phyloP scores from a whole-genome alignment of 2,329 filamentous ascomycete genomes.

The Mariannaea elegans region DNA sequence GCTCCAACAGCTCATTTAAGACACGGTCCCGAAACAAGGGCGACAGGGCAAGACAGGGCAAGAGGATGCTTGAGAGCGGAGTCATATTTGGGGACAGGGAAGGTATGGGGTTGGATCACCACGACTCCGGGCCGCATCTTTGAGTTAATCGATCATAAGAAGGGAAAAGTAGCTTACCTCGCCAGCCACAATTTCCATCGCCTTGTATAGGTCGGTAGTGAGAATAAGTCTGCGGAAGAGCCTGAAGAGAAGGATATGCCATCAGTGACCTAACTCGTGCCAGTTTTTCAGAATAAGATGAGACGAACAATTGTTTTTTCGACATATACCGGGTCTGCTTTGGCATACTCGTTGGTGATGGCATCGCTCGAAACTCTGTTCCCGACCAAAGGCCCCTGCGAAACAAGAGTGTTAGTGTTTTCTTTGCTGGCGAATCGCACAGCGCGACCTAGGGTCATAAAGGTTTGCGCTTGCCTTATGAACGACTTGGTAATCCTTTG shows the following conservation, averaged over 20 bases:
- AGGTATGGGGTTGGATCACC: conserved; percentile 10
- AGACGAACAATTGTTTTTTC: conserved; percentile 83
- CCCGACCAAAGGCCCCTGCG: conserved; percentile 84
- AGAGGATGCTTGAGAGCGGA: conserved; percentile 19
- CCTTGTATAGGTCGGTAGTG: conserved; percentile 89
- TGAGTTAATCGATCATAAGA: conserved; percentile 9
- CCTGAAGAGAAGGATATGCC: conserved; percentile 55
- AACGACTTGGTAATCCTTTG: conserved; percentile 66
- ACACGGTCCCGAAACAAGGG: conserved; percentile 27
- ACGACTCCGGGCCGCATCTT: conserved; percentile 4
- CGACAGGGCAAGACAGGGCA: conserved; percentile 25
- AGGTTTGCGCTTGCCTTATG: conserved; percentile 56
- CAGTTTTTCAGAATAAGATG: conserved; percentile 13
- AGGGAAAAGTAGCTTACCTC: conserved; percentile 71
- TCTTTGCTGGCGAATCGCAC: neutral
- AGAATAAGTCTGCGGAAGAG: conserved; percentile 83
- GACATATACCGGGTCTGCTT: conserved; percentile 84
- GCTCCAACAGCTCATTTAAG: conserved; percentile 10
- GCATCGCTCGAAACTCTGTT: conserved; percentile 78
- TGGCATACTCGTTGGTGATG: conserved; percentile 87
- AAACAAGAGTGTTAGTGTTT: conserved; percentile 24
- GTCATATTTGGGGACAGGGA: conserved; percentile 8
- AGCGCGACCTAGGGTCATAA: conserved; percentile 17
- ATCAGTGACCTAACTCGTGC: conserved; percentile 25
- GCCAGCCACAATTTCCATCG: conserved; percentile 97